phyloP scores from a whole-genome alignment of 2,329 filamentous ascomycete species.

The Trichoderma pleuroti region DNA sequence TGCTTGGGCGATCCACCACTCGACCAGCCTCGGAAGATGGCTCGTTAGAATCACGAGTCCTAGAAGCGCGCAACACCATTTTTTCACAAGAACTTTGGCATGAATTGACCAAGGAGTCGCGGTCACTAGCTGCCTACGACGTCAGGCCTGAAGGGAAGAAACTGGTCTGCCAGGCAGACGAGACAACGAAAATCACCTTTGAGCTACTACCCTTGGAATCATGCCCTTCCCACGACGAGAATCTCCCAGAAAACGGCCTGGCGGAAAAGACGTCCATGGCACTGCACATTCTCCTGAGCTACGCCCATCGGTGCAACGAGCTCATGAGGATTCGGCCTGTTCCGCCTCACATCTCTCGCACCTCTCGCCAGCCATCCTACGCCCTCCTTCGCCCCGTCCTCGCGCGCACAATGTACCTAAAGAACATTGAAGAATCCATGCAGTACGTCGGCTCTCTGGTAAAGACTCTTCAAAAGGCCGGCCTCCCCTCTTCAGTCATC shows the following conservation, averaged over 20 bases:
- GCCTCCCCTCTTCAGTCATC: constrained; percentile 42
- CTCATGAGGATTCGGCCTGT: constrained; percentile 61
- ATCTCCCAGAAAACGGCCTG: constrained; percentile 44
- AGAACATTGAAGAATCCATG: constrained; percentile 38
- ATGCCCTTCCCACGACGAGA: constrained; percentile 31
- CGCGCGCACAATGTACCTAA: constrained; percentile 44
- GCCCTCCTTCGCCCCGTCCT: constrained; percentile 52
- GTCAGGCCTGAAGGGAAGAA: constrained; percentile 60
- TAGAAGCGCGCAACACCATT: constrained; percentile 72
- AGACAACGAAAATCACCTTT: constrained; percentile 55
- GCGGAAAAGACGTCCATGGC: constrained; percentile 65
- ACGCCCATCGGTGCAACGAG: constrained; percentile 75
- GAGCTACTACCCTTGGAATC: constrained; percentile 62
- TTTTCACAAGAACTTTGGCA: constrained; percentile 87
- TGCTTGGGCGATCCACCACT: constrained; percentile 55
- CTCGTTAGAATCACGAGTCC: constrained; percentile 62
- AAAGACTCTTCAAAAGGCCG: constrained; percentile 43
- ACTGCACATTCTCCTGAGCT: constrained; percentile 71
- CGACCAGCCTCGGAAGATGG: constrained; percentile 52
- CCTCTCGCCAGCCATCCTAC: constrained; percentile 42
- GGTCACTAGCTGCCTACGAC: constrained; percentile 65
- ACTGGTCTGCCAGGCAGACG: constrained; percentile 54
- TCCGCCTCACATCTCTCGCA: constrained; percentile 37
- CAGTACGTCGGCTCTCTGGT: constrained; percentile 44
- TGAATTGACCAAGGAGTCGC: constrained; percentile 79